Conservation (phyloP, 2,329 filamentous ascomycete species). For the Pestalotiopsis sp. region DNA sequence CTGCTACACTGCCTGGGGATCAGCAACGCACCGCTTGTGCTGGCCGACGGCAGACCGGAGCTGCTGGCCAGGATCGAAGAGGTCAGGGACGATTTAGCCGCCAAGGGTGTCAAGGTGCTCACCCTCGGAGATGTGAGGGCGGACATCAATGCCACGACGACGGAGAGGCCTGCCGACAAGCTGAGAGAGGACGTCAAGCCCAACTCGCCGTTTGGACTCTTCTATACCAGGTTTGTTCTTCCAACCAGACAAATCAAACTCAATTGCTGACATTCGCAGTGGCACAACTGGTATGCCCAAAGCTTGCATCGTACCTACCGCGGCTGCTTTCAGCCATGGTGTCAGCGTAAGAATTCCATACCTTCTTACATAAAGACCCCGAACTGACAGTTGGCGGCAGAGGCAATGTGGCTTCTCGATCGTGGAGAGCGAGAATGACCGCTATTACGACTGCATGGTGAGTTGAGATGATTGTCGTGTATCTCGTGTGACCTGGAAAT, state of each 20-base stretch:
- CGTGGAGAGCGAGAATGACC: constrained; percentile 45
- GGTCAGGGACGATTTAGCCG: constrained; percentile 53
- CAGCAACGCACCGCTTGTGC: constrained; percentile 55
- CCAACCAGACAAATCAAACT: background rate
- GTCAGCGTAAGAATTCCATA: constrained; percentile 25
- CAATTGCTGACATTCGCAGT: constrained; percentile 35
- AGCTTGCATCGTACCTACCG: constrained; percentile 63
- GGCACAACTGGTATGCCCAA: constrained; percentile 79
- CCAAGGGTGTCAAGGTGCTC: constrained; percentile 55
- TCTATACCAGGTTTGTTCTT: constrained; percentile 60
- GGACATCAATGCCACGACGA: constrained; percentile 45
- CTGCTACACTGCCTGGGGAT: constrained; percentile 67
- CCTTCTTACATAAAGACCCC: background rate
- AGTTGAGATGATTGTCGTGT: background rate
- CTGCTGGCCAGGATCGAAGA: constrained; percentile 61
- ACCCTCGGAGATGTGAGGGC: constrained; percentile 51
- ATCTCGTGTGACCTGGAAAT: background rate
- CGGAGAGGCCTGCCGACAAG: constrained; percentile 55
- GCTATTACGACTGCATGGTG: constrained; percentile 77
- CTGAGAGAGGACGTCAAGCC: constrained; percentile 54
- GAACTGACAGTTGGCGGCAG: constrained; percentile 15
- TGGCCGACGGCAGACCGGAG: constrained; percentile 59
- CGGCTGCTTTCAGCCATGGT: constrained; percentile 36
- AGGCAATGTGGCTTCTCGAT: constrained; percentile 29
- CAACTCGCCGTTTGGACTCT: constrained; percentile 61